A percentile compares a stretch with the other conserved stretches of the same genome.
Evolutionary conservation across 2,329 filamentous ascomycete genomes (phyloP).

Genomic region (Lecanoromycetidae sp.): DNA sequence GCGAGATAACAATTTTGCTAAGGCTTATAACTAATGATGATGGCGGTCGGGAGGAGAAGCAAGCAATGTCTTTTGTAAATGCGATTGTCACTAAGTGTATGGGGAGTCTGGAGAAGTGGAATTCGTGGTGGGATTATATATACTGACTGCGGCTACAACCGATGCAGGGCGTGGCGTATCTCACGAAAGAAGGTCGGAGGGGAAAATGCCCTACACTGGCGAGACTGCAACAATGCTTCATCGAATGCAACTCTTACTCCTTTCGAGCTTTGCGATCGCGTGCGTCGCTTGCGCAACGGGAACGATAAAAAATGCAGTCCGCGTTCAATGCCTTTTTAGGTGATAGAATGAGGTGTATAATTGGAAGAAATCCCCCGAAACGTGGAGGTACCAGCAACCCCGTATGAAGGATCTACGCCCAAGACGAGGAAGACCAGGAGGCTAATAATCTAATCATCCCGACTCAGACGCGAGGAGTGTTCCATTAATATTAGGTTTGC

Average conservation of each 20-base stretch:
- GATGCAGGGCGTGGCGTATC: slow-evolving; percentile 1
- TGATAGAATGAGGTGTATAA: not conserved
- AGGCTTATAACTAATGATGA: no score
- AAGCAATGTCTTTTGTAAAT: not conserved
- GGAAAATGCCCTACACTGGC: not conserved
- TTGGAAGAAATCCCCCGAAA: not conserved
- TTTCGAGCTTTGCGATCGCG: not conserved
- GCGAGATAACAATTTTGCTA: no score
- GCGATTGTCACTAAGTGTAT: not conserved
- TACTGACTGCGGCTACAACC: not conserved
- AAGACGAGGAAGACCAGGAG: not conserved
- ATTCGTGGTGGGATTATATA: slow-evolving; percentile 2
- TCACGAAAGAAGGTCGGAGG: not conserved
- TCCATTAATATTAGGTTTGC: not conserved
- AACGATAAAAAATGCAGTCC: not conserved
- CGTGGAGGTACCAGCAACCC: not conserved
- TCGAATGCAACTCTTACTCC: not conserved
- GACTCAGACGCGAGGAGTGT: not conserved
- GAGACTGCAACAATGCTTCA: not conserved
- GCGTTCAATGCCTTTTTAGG: not conserved
- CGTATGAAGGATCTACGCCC: not conserved
- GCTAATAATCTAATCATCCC: slow-evolving; percentile 2
- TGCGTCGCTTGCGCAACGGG: not conserved
- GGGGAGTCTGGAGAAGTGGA: not conserved
- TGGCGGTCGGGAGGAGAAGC: no score